Base-by-base conservation (phyloP, 495 filamentous ascomycete species). In the Barbatosphaeria neglecta region DNA sequence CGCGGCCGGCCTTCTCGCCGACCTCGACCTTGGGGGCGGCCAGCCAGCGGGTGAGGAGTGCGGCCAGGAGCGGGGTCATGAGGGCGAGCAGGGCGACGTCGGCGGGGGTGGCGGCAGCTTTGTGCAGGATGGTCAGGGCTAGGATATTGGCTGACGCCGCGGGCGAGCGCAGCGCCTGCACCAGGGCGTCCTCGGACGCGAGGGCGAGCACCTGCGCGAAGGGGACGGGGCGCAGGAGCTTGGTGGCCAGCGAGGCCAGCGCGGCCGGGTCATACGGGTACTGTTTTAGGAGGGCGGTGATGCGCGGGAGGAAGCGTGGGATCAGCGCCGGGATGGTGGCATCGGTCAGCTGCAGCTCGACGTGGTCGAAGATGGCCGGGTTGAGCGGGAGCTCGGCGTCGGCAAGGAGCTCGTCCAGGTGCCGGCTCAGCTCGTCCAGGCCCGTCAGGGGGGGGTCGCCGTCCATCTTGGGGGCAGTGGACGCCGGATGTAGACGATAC, bases 41-140 rank as follows among this genome's bases (percentile, higher is more conserved):
- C 0, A 94, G 75, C 86, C 86, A 94, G 28, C 82, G 61, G 38
- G 72, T 68, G 1, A 93, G 57, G 23, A 94, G 67, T 0, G 73
- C 72, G 1, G 62, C 59, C 6, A 93, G 63, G 3, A 88, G 56
- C 1, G 72, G 69, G 6, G 78, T 70, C 62, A 84, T 78, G 24
- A 73, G 75, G 7, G 82, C 80, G 10, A 92, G 72, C 43, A 83
- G 78, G 23, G 78, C 80, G 31, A 78, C 78, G 59, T 90, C 82
- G 44, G 68, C 70, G 3, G 77, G 69, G 19, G 62, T 61, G 10
- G 64, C 51, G 19, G 77, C 69, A 9, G 87, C 88, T 56, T 93
- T 94, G 50, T 74, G 71, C 40, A 95, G 63, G 44, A 94, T 60
- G 3, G 75, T 69, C 22, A 94, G 71, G 45, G 77, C 82, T 17